Conservation (phyloP, 2,329 filamentous ascomycete species). For the Trichoderma sp. region DNA sequence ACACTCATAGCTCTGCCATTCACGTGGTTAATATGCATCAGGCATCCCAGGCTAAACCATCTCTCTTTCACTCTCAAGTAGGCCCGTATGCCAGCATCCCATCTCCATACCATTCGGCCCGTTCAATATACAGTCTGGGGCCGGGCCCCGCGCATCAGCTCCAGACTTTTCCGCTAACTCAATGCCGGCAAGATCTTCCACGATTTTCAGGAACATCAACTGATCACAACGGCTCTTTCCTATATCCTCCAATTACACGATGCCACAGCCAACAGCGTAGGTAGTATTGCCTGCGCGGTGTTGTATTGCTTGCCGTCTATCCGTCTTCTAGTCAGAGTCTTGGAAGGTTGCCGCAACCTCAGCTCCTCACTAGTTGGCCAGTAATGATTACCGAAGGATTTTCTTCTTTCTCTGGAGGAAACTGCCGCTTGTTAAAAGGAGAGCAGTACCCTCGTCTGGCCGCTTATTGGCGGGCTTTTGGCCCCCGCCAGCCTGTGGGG, state of each 20-base stretch:
- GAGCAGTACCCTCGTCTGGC: neutral
- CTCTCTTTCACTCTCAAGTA: neutral
- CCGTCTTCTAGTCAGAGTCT: neutral
- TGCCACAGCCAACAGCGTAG: neutral
- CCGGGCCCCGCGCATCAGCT: constrained; percentile 14
- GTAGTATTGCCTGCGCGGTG: neutral
- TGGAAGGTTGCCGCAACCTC: neutral
- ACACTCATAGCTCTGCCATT: neutral
- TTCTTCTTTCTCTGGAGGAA: neutral
- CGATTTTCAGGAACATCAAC: constrained; percentile 3
- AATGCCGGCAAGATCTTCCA: constrained; percentile 6
- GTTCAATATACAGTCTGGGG: constrained; percentile 18
- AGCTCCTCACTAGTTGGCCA: neutral
- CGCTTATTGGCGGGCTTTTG: neutral
- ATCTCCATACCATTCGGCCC: constrained; percentile 22
- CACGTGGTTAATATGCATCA: neutral
- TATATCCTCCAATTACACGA: neutral
- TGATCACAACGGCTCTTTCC: neutral
- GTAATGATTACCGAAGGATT: neutral
- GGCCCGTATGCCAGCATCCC: constrained; percentile 17
- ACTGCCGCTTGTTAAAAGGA: neutral
- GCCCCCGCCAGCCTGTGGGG: neutral
- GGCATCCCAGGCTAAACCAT: neutral
- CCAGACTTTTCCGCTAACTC: constrained; percentile 5
- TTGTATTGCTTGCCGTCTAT: constrained; percentile 6